phyloP scores from a whole-genome alignment of 2,329 filamentous ascomycete species.

The Hansfordia pulvinata region DNA sequence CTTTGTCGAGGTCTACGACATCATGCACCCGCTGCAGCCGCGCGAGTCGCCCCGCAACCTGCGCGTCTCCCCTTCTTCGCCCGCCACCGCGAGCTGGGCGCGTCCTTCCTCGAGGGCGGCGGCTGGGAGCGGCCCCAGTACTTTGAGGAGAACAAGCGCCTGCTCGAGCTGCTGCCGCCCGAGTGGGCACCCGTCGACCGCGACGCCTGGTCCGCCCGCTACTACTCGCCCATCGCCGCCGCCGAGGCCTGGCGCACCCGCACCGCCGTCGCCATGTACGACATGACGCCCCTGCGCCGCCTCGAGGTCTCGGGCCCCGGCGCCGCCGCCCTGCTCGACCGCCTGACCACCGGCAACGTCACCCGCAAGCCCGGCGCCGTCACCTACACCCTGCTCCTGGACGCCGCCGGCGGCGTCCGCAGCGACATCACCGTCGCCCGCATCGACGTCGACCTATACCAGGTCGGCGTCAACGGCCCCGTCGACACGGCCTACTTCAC shows the following conservation, averaged over 20 bases:
- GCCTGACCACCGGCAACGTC: slow-evolving; percentile 35
- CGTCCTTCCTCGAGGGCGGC: slow-evolving; percentile 43
- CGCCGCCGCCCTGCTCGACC: slow-evolving; percentile 37
- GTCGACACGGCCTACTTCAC: slow-evolving; percentile 39
- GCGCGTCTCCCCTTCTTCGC: slow-evolving; percentile 41
- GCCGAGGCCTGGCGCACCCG: slow-evolving; percentile 53
- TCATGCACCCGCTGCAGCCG: slow-evolving; percentile 46
- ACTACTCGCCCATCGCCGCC: slow-evolving; percentile 43
- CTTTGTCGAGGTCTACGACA: slow-evolving; percentile 52
- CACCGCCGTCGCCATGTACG: slow-evolving; percentile 47
- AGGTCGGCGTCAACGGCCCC: slow-evolving; percentile 41
- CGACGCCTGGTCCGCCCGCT: slow-evolving; percentile 43
- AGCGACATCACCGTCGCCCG: slow-evolving; percentile 44
- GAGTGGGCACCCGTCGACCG: slow-evolving; percentile 40
- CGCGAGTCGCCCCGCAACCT: slow-evolving; percentile 42
- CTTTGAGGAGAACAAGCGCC: slow-evolving; percentile 40
- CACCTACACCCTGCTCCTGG: slow-evolving; percentile 42
- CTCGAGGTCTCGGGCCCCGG: slow-evolving; percentile 45
- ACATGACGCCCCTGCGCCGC: slow-evolving; percentile 45
- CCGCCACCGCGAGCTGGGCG: slow-evolving; percentile 38
- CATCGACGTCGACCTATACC: slow-evolving; percentile 33
- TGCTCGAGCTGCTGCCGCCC: slow-evolving; percentile 35
- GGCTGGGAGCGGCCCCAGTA: slow-evolving; percentile 52
- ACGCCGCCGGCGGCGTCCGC: slow-evolving; percentile 35
- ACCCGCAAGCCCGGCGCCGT: slow-evolving; percentile 31